phyloP scores from a whole-genome alignment of 768 basidiomycete genomes.

The Lentinula sp. region DNA sequence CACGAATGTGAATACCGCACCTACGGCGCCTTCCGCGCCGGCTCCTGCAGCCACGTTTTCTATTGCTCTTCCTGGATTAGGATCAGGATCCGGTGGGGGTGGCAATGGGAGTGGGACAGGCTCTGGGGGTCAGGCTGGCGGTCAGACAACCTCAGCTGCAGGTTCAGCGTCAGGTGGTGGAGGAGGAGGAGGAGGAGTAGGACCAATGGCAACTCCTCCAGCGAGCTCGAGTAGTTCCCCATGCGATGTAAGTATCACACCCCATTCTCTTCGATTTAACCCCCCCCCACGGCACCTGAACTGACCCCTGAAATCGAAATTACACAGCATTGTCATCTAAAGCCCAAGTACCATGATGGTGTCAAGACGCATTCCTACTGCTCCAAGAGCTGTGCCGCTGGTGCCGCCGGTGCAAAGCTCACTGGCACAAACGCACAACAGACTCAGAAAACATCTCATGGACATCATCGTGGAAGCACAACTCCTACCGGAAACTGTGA shows the following conservation, averaged over 20 bases:
- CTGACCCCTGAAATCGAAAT: background rate
- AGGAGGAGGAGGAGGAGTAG: background rate
- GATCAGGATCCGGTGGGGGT: conserved; percentile 6
- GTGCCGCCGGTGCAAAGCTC: conserved; percentile 40
- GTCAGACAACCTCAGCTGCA: background rate
- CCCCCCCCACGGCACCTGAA: no score
- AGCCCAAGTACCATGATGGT: conserved; percentile 53
- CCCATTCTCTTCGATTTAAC: conserved; percentile 4
- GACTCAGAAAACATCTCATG: conserved; percentile 5
- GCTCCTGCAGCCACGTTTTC: conserved; percentile 20
- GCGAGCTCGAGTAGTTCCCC: conserved; percentile 20
- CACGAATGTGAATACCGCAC: conserved; percentile 15
- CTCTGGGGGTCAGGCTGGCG: conserved; percentile 17
- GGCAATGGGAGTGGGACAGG: conserved; percentile 9
- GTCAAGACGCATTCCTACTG: conserved; percentile 52
- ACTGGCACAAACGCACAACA: conserved; percentile 16
- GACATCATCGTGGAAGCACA: conserved; percentile 14
- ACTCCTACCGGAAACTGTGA: conserved; percentile 39
- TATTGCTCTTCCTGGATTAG: background rate
- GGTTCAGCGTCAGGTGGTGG: background rate
- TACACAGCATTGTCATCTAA: conserved; percentile 45
- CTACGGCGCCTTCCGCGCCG: conserved; percentile 17
- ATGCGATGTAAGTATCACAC: conserved; percentile 40
- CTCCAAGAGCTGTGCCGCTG: conserved; percentile 51
- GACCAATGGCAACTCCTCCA: conserved; percentile 1